These are phyloP conservation scores for Calonectria multiphialidica DNA, from an alignment of 2,329 filamentous ascomycete species.

Conservation along the genomic window DNA sequence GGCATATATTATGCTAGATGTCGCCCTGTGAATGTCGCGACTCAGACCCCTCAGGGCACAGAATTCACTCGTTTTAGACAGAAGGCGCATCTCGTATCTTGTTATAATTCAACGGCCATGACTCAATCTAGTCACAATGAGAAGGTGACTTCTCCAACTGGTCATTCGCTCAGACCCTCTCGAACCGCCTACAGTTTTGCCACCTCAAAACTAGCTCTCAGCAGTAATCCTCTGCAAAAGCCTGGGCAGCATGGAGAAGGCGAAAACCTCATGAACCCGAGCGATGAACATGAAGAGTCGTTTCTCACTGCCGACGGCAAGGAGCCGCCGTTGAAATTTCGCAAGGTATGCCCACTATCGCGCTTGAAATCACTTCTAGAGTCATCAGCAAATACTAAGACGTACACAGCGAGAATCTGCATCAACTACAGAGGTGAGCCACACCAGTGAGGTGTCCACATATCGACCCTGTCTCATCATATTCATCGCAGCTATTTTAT, in stretches of 20 bases:
- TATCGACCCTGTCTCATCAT: not conserved
- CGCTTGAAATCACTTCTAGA: too few relatives aligned
- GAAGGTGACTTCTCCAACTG: not conserved
- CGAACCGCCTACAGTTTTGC: not conserved
- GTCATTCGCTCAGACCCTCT: not conserved
- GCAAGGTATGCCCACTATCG: not conserved
- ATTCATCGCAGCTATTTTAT: not conserved
- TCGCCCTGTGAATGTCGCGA: not conserved
- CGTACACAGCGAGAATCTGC: not conserved
- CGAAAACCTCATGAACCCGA: not conserved
- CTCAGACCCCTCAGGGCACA: too few relatives aligned
- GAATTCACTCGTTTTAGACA: not conserved
- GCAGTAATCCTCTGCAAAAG: not conserved
- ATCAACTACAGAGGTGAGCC: not conserved
- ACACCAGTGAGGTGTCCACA: too few relatives aligned
- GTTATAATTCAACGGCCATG: not conserved
- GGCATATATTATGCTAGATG: not conserved
- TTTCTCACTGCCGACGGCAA: not conserved
- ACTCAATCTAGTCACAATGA: not conserved
- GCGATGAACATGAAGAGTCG: not conserved
- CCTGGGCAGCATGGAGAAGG: not conserved
- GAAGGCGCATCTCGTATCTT: not conserved
- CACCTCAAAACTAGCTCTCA: not conserved
- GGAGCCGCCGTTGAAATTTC: not conserved
- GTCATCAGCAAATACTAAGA: not conserved